These are phyloP conservation scores for Plectranthus barbatus DNA, from an alignment of 257 asterid genomes.

Conservation along the genomic window DNA sequence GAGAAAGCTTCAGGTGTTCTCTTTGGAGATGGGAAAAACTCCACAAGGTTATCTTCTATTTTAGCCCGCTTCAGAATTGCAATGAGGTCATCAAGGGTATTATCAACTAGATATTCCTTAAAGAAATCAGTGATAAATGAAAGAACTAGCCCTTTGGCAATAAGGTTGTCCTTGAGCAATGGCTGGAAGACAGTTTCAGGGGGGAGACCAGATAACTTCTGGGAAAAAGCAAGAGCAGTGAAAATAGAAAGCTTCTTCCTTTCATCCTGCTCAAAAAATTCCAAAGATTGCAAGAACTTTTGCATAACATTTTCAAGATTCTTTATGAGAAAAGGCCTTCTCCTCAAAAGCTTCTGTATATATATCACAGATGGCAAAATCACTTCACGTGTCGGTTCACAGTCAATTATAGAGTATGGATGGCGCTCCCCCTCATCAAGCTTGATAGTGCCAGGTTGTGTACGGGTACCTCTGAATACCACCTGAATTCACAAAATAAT, in stretches of 20 bases:
- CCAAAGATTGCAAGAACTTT: conserved; percentile 83
- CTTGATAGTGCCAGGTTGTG: conserved; percentile 96
- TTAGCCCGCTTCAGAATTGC: conserved; percentile 83
- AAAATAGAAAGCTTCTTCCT: conserved; percentile 94
- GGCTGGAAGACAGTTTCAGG: conserved; percentile 98
- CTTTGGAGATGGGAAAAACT: conserved; percentile 79
- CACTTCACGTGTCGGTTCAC: conserved; percentile 74
- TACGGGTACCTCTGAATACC: conserved; percentile 84
- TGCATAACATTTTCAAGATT: conserved; percentile 99
- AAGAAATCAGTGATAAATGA: conserved; percentile 87
- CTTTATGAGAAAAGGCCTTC: conserved; percentile 90
- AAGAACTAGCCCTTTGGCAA: conserved; percentile 93
- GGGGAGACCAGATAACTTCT: conserved; percentile 94
- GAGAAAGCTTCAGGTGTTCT: conserved; percentile 84
- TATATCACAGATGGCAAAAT: conserved; percentile 87
- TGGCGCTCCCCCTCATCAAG: conserved; percentile 98
- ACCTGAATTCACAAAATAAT: conserved; percentile 44
- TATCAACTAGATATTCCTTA: conserved; percentile 91
- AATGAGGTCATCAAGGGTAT: conserved; percentile 92
- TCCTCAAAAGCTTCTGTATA: conserved; percentile 79
- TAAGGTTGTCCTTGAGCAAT: conserved; percentile 92
- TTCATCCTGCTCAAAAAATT: conserved; percentile 89
- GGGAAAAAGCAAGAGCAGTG: conserved; percentile 98
- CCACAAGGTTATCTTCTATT: conserved; percentile 90
- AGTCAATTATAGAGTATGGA: conserved; percentile 79